Conservation (phyloP, 306 rosid genomes). For the Acacia acuminata region DNA sequence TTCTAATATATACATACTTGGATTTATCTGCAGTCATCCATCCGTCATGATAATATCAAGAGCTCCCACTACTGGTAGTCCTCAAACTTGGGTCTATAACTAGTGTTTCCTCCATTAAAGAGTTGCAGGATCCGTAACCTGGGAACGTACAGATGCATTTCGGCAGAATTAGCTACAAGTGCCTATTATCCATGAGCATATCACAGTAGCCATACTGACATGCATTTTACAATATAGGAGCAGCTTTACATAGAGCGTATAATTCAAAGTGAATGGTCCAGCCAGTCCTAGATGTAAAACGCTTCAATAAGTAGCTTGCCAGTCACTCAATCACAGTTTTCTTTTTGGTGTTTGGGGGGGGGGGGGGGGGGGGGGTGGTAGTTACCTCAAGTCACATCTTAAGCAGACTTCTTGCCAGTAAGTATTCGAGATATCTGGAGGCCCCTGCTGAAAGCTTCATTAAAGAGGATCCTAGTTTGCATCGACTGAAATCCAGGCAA, state of each 20-base stretch:
- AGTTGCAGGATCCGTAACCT: constrained; percentile 3
- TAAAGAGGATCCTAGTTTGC: constrained; percentile 95
- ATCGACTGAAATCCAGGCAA: constrained; percentile 93
- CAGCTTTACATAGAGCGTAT: constrained; percentile 5
- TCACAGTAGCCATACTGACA: background rate
- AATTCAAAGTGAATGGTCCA: constrained; percentile 21
- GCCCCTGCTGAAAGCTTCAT: constrained; percentile 97
- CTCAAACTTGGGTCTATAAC: background rate
- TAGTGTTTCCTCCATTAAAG: constrained; percentile 7
- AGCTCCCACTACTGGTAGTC: background rate
- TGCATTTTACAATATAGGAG: constrained; percentile 1
- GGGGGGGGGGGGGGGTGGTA: too few species aligned
- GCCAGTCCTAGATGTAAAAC: constrained; percentile 20
- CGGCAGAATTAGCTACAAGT: constrained; percentile 23
- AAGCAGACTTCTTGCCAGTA: constrained; percentile 72
- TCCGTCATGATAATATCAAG: background rate
- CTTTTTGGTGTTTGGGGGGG: too few species aligned
- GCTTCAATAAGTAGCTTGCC: constrained; percentile 19
- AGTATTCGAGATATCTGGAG: constrained; percentile 92
- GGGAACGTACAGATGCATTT: constrained; percentile 23
- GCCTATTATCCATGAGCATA: constrained; percentile 13
- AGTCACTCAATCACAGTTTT: background rate
- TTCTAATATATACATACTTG: constrained; percentile 20
- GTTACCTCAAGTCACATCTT: constrained; percentile 55
- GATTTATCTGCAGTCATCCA: constrained; percentile 16